Conservation (phyloP, 768 basidiomycete species). For the Thelephora ganbajun region DNA sequence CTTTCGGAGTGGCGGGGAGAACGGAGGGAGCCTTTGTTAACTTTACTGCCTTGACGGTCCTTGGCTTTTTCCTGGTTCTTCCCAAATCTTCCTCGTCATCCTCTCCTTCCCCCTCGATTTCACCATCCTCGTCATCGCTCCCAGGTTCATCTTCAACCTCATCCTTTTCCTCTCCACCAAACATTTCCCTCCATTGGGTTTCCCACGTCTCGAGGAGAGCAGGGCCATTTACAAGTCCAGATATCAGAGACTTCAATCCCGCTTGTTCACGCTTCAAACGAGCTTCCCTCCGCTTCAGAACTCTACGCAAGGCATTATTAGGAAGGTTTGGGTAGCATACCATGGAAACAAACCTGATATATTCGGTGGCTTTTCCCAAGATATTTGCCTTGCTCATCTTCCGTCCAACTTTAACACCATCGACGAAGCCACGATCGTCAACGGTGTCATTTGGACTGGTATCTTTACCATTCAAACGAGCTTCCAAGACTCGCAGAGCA, state of each 20-base stretch:
- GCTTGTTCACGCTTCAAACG: slow-evolving; percentile 63
- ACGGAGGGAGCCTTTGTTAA: slow-evolving; percentile 16
- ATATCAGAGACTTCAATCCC: slow-evolving; percentile 55
- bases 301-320: slow-evolving; percentile 24
- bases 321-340: not conserved
- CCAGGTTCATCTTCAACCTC: slow-evolving; percentile 30
- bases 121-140: slow-evolving; percentile 38
- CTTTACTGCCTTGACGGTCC: slow-evolving; percentile 25
- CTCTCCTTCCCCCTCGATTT: slow-evolving; percentile 23
- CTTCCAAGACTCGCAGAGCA: slow-evolving; percentile 67
- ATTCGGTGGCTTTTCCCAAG: slow-evolving; percentile 81
- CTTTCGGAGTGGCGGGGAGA: slow-evolving; percentile 15
- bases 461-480: slow-evolving; percentile 24
- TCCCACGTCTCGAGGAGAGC: slow-evolving; percentile 67
- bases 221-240: slow-evolving; percentile 61
- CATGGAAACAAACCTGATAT: slow-evolving; percentile 41
- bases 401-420: slow-evolving; percentile 84
- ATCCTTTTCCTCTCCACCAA: slow-evolving; percentile 66
- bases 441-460: slow-evolving; percentile 32
- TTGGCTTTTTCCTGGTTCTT: slow-evolving; percentile 51
- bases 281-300: slow-evolving; percentile 64
- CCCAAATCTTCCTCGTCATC: slow-evolving; percentile 21
- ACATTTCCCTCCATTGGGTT: slow-evolving; percentile 52
- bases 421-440: slow-evolving; percentile 78
- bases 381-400: slow-evolving; percentile 89